Evolutionary conservation across 768 basidiomycete genomes (phyloP).

Genomic region (Tubosaeta sp.): DNA sequence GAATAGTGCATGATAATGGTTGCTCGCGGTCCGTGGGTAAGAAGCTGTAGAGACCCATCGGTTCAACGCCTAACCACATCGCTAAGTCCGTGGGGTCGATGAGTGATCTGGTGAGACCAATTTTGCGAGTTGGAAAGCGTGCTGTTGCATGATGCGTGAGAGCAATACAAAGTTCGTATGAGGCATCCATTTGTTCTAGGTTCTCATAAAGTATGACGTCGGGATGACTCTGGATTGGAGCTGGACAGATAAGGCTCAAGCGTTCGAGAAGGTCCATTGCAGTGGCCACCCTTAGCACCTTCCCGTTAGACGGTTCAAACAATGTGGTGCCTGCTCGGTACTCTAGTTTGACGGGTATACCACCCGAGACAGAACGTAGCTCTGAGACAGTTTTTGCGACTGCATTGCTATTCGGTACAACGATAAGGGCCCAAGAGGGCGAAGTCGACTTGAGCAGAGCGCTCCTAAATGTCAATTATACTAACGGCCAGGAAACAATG

Average conservation of each 20-base stretch:
- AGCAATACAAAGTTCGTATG: constrained; percentile 81
- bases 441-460: constrained; percentile 39
- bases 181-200: constrained; percentile 74
- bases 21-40: constrained; percentile 80
- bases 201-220: constrained; percentile 78
- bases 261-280: constrained; percentile 47
- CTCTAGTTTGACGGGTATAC: constrained; percentile 38
- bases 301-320: constrained; percentile 38
- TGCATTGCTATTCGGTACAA: constrained; percentile 55
- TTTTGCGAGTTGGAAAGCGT: constrained; percentile 57
- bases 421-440: constrained; percentile 55
- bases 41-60: constrained; percentile 67
- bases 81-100: constrained; percentile 79
- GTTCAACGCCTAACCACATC: constrained; percentile 74
- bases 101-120: constrained; percentile 76
- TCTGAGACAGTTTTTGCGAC: constrained; percentile 56
- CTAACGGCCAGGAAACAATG: constrained; percentile 4
- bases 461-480: constrained; percentile 42
- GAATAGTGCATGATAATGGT: constrained; percentile 59
- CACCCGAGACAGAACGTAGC: constrained; percentile 39
- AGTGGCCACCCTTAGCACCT: constrained; percentile 54
- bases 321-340: constrained; percentile 23
- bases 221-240: constrained; percentile 35
- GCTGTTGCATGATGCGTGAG: constrained; percentile 64
- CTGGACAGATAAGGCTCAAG: constrained; percentile 32